Evolutionary conservation across 2,329 filamentous ascomycete genomes (phyloP), one percentile per base, ranked within the genome.

Genomic region (Ophiostoma quercus): DNA sequence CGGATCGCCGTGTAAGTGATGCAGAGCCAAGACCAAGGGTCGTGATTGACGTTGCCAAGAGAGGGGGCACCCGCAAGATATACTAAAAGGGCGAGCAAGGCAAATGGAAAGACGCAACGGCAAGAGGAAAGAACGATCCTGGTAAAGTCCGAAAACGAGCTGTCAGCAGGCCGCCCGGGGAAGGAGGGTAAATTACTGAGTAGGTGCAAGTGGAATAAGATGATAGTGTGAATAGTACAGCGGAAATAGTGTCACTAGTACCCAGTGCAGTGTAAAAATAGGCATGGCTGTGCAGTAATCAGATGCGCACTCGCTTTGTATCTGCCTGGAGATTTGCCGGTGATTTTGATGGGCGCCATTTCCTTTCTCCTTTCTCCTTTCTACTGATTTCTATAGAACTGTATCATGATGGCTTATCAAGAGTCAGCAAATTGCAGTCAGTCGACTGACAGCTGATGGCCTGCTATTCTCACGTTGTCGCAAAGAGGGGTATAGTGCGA

Each of bases 11-110:
- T 62, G 57, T 62, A 62, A 57, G 51, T 57, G 22, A 12, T 57
- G 57, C 22, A 62, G 25, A 62, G 57, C 57, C 57, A 62, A 62
- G 57, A 34, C 57, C 57, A 62, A 62, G 57, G n/a, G 51, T 25
- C 51, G 51, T 57, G 51, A 29, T 57, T 34, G 25, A 62, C 25
- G 57, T 32, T 62, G 57, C 57, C 57, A 62, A 62, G 57, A 62
- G 57, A 62, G 57, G 25, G 51, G 57, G 57, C 25, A 32, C 57
- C 57, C 22, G 57, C 57, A 62, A 62, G 25, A 34, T 62, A 62
- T 62, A 29, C 25, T 29, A 29, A 29, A 29, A 62, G 25, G 57
- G 25, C 1, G 2, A 47, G 43, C 43, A 7, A 19, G 43, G 19
- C 4, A 19, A 47, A 47, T 8, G 19, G 19, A 47, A 47, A 47